Base-by-base conservation (phyloP, 106 monocot genomes). In the Alisma plantagoaquatica region DNA sequence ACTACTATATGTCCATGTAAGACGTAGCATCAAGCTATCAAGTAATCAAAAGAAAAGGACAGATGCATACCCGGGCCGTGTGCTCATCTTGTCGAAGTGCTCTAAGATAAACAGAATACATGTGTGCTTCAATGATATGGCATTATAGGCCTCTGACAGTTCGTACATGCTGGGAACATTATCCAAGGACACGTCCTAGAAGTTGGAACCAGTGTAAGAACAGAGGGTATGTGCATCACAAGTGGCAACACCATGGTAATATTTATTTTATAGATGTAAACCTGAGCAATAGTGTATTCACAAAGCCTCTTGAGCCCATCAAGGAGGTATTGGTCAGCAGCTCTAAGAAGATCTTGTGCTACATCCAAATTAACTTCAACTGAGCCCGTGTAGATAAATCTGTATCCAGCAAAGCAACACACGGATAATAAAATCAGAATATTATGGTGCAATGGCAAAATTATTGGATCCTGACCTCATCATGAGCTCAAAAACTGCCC, bases 271-370 rank as follows among this genome's bases (percentile, higher is more conserved):
- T 45, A 22, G 32, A 9, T 53, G 30, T 29, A 44, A 19, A 90
- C 98, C 85, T 98, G 78, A 2, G 98, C 84, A 38, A 98, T 98
- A 11, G 78, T 53, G 65, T 85, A 90, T 66, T 98, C 98, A 41
- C 98, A 98, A 8, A 90, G 65, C 2, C 98, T 89, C 59, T 90
- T 98, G 33, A 98, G 79, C 51, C 98, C 90, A 43, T 98, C 98
- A 23, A 98, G 55, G 24, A 98, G 84, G 77, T 98, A 98, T 54
- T 98, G 98, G 70, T 98, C 98, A 4, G 98, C 85, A 28, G 90
- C 98, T 72, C 85, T 73, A 31, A 98, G 85, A 25, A 98, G 85
- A 56, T 98, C 98, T 72, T 98, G 85, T 23, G 90, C 90, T 32
- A 90, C 69, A 50, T 77, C 77, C 29, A 24, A 49, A n/a, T 73